These are phyloP conservation scores for Avena atlantica DNA, from an alignment of 176 grass and related monocot species.

Conservation along the genomic window DNA sequence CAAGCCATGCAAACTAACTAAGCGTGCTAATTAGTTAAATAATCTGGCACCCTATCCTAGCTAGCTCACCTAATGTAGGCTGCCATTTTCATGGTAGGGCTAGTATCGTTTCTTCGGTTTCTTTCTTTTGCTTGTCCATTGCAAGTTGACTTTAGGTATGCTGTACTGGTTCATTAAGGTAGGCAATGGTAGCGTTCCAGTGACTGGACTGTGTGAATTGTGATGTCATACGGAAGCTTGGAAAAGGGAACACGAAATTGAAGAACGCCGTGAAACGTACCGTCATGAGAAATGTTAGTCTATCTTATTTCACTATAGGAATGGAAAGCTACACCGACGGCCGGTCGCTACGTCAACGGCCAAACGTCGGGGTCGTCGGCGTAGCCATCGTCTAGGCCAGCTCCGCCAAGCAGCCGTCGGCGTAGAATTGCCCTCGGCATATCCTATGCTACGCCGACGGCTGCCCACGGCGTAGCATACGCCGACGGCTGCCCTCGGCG, in stretches of 20 bases:
- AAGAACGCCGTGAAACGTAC: neutral
- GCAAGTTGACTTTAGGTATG: neutral
- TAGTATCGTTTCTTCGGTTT: neutral
- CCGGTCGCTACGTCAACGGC: too few species aligned
- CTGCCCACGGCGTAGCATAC: too few species aligned
- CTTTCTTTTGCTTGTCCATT: neutral
- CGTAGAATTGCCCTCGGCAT: too few species aligned
- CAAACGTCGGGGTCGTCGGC: too few species aligned
- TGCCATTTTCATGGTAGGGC: constrained; percentile 11
- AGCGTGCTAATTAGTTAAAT: constrained; percentile 35
- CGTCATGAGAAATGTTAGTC: neutral
- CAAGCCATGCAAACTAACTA: constrained; percentile 49
- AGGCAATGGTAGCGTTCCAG: neutral
- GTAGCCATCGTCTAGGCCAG: too few species aligned
- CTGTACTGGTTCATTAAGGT: neutral
- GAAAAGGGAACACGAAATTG: neutral
- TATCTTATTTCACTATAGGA: too few species aligned
- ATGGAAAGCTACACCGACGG: too few species aligned
- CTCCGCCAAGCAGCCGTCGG: too few species aligned
- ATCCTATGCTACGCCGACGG: too few species aligned
- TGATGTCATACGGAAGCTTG: neutral
- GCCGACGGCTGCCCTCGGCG: too few species aligned
- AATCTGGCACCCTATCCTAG: neutral
- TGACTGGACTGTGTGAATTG: neutral
- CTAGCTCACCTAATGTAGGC: constrained; percentile 29